Evolutionary conservation across 2,329 filamentous ascomycete genomes (phyloP), one percentile per base, ranked within the genome.

Genomic region (Fusarium verrucosum): DNA sequence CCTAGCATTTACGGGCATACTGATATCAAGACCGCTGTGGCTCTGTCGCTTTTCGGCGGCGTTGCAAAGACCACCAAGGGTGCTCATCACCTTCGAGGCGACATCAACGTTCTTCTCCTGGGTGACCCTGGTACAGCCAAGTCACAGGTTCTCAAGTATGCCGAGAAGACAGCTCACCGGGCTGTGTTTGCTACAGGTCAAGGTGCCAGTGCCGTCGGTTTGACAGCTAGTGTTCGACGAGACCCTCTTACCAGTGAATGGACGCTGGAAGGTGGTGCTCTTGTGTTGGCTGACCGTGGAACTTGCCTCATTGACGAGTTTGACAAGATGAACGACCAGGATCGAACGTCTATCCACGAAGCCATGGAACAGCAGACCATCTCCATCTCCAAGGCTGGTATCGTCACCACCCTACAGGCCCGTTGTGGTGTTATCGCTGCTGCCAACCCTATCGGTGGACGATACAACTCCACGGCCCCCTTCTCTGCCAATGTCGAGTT

Each of bases 361-460:
- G 95, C 95, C 59, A 99, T 99, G 95, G 95, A 99, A 78, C 95
- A 99, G 79, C 95, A 99, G 80, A 99, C 95, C 2, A 99, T 99
- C 69, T 98, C 94, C 61, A 99, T 99, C 74, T 97, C 93, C 66
- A 99, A 99, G 77, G 95, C 95, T 1, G 95, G 95, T 78, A 99
- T 99, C 61, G 95, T 99, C 38, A 99, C 95, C 1, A 98, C 95
- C 0, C 83, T 99, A 1, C 94, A 99, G 77, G 95, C 95, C 38
- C 90, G 95, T 35, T 99, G 95, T 76, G 93, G 94, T 50, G 96
- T 99, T 69, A 93, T 99, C 66, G 95, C 95, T 16, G 95, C 95
- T 2, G 95, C 95, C 71, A 99, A 99, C 79, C 95, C 95, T 1
- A 94, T 96, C 60, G 94, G 94, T 42, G 95, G 95, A 20, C 91